Conservation (phyloP, 1,284 basidiomycete genomes). For the Fistulina hepatica region DNA sequence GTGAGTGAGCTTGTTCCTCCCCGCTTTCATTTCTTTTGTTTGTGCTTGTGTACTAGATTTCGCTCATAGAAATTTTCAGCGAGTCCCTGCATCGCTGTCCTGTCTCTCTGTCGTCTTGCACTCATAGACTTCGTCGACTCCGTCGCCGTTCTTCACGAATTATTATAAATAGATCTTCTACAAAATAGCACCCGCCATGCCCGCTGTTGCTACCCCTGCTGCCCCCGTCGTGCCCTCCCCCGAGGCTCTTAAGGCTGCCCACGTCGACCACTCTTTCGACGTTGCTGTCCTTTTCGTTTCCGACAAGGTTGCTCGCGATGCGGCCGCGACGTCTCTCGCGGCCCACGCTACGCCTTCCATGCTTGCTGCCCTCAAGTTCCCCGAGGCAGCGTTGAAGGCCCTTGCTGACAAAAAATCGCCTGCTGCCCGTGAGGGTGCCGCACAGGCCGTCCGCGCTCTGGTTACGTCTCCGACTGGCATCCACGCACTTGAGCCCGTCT, state of each 20-base stretch:
- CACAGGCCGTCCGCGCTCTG: slow-evolving; percentile 60
- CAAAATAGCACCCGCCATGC: slow-evolving; percentile 62
- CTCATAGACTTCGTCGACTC: no score
- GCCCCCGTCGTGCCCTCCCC: slow-evolving; percentile 38
- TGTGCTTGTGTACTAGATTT: no score
- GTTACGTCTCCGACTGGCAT: slow-evolving; percentile 64
- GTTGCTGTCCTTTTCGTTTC: slow-evolving; percentile 56
- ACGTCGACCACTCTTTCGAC: slow-evolving; percentile 48
- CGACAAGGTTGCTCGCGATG: slow-evolving; percentile 64
- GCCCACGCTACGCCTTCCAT: slow-evolving; percentile 77
- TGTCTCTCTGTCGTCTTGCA: no score
- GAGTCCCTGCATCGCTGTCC: no score
- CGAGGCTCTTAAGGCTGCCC: slow-evolving; percentile 42
- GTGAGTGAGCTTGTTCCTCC: no score
- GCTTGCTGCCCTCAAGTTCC: slow-evolving; percentile 73
- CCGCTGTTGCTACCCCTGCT: slow-evolving; percentile 55
- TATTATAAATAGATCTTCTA: slow-evolving; percentile 18
- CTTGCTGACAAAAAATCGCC: slow-evolving; percentile 88
- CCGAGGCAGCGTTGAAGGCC: slow-evolving; percentile 75
- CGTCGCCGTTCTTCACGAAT: slow-evolving; percentile 8
- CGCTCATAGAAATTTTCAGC: no score
- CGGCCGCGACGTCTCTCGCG: slow-evolving; percentile 63
- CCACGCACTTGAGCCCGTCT: slow-evolving; percentile 82
- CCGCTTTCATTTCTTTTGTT: no score
- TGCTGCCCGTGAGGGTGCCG: slow-evolving; percentile 78